These are phyloP conservation scores for Diaporthe helianthi DNA, from an alignment of 2,329 filamentous ascomycete species.

Conservation along the genomic window DNA sequence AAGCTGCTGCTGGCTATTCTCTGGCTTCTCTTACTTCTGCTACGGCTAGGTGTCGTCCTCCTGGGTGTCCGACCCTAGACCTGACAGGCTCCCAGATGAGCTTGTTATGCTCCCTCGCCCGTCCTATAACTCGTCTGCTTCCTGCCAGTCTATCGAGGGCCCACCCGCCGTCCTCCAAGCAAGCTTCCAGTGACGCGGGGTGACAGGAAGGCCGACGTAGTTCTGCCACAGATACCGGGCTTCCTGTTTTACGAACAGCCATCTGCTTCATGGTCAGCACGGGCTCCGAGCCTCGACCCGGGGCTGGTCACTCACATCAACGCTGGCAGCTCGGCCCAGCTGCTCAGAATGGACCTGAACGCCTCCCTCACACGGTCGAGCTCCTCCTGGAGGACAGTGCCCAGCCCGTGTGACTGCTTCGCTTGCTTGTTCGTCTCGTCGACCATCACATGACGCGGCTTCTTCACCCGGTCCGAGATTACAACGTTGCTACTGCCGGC, in stretches of 20 bases:
- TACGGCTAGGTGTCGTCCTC: background rate
- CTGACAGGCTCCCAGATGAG: background rate
- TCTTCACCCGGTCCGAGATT: constrained; percentile 50
- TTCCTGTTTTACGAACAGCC: constrained; percentile 53
- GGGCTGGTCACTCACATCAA: constrained; percentile 66
- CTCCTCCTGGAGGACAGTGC: constrained; percentile 71
- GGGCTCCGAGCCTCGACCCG: background rate
- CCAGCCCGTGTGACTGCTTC: constrained; percentile 40
- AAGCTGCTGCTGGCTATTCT: constrained; percentile 22
- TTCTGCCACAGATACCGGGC: constrained; percentile 54
- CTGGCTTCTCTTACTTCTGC: background rate
- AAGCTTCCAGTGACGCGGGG: constrained; percentile 56
- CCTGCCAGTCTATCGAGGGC: constrained; percentile 11
- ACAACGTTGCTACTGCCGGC: constrained; percentile 34
- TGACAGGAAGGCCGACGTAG: constrained; percentile 61
- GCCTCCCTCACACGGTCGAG: constrained; percentile 67
- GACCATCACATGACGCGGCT: constrained; percentile 51
- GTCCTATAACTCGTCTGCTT: constrained; percentile 52
- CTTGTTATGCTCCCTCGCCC: background rate
- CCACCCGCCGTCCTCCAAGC: constrained; percentile 45
- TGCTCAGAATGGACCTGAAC: constrained; percentile 69
- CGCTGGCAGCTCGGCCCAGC: constrained; percentile 74
- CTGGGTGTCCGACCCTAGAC: background rate
- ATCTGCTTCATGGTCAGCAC: constrained; percentile 43
- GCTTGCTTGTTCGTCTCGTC: constrained; percentile 53